Evolutionary conservation across 1,139 yeast genomes (phyloP), one percentile per base, ranked within the genome.

Genomic region (Pichiaceae sp.): DNA sequence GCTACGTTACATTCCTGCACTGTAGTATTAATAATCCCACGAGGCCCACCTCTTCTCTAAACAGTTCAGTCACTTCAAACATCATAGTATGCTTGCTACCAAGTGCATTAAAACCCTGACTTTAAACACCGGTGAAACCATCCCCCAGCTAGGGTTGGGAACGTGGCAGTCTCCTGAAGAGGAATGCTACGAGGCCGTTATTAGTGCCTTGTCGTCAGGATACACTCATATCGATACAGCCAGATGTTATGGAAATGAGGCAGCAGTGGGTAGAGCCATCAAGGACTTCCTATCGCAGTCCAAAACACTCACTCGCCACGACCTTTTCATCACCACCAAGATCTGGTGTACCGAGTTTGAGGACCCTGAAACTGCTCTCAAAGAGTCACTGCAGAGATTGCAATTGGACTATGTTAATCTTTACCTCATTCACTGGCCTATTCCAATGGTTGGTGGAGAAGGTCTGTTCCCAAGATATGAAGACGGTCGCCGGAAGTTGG

Each of bases 401-500:
- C 80, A 80, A 2, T 62, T 83, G 48, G 94, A 83, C 38, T 87
- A 87, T 52, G 78, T 87, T 40, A 96, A 87, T 56, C 66, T 87
- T 49, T 80, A 79, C 57, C 69, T 87, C 56, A 72, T 85, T 53
- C 96, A 89, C 62, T 86, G 95, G 95, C 96, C 96, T 3, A 68
- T 73, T 37, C 70, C 84, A 2, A 55, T 74, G 42, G 66, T 70
- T 38, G 59, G 60, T 30, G 64, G 66, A 38, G 60, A 60, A 39
- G 57, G 53, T 2, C 41, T 48, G 39, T 44, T 52, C 20, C 77
- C 78, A 36, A 30, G 31, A 4, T 37, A 23, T 11, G 59, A 59
- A n/a, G 72, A 69, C 40, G 78, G 77, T 17, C 31, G 33, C 2
- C 52, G 66, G n/a, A 54, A 62, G 30, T 70, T 68, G 40, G 48